Percentiles rank a stretch among this genome's conserved stretches.
phyloP scores from a whole-genome alignment of 2,329 filamentous ascomycete genomes.

The Alternaria sp. region DNA sequence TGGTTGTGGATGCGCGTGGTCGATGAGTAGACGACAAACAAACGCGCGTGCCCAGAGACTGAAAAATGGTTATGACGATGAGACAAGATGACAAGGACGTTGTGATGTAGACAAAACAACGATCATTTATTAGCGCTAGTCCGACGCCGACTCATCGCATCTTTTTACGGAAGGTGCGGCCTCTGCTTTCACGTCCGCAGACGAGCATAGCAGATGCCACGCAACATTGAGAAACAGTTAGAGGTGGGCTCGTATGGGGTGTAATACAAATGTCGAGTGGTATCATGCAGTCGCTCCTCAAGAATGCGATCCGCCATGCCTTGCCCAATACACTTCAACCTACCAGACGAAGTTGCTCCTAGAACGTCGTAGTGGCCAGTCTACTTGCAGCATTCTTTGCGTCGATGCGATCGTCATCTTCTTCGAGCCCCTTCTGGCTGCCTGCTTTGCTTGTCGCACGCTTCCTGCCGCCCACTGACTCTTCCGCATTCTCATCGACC shows the following conservation, averaged over 20 bases:
- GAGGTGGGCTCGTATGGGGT: constrained; percentile 9
- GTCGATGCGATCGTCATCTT: constrained; percentile 94
- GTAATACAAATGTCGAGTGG: constrained; percentile 13
- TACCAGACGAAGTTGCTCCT: constrained; percentile 30
- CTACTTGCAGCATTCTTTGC: constrained; percentile 94
- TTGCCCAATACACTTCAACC: constrained; percentile 9
- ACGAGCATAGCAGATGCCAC: neutral
- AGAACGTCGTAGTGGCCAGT: constrained; percentile 94
- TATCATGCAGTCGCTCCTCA: constrained; percentile 12
- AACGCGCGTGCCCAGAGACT: neutral
- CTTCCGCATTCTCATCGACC: constrained; percentile 65
- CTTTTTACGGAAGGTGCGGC: neutral
- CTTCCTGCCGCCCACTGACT: constrained; percentile 59
- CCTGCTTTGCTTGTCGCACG: constrained; percentile 59
- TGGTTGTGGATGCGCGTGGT: neutral
- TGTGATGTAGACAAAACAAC: neutral
- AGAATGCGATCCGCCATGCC: constrained; percentile 7
- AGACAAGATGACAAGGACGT: neutral
- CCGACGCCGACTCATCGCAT: neutral
- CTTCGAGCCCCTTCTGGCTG: constrained; percentile 72
- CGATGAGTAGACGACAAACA: neutral
- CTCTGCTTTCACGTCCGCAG: neutral
- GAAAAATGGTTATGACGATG: neutral
- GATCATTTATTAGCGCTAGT: constrained; percentile 1
- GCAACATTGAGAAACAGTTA: neutral